Evolutionary conservation across 768 basidiomycete genomes (phyloP), one percentile per base, ranked within the genome.

Genomic region (Hebeloma cylindrosporum): DNA sequence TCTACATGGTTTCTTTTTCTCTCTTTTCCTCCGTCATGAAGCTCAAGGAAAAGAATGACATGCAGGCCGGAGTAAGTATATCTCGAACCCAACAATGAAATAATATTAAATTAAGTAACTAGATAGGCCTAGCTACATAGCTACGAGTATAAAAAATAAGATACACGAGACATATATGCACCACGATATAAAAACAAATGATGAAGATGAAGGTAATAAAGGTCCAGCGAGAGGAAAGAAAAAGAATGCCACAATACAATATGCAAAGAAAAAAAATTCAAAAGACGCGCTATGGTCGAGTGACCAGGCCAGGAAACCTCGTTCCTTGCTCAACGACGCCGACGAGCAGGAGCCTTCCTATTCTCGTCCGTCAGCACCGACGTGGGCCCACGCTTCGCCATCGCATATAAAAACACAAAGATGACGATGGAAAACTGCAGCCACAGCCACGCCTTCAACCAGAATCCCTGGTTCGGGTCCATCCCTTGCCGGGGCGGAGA

Each of bases 391-490:
- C 79, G 73, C 63, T 72, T 80, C 46, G 87, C 86, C 82, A 90
- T 86, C 25, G 85, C 79, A 75, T 80, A 89, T 42, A 93, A 61
- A 62, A 92, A 92, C 40, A 90, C 81, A 30, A 83, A 43, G 23
- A 91, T 73, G 51, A 93, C 80, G 48, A 90, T 72, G 6, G 62
- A 69, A 58, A 92, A 90, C 63, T 93, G 90, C 47, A 90, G 61
- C 87, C 88, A 89, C 51, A 92, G 63, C 90, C 90, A 92, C 16
- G 87, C 60, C 65, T 89, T 85, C 37, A 92, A 29, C 60, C 60
- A 5, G 60, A 66, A n/a, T 68, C 45, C 38, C 58, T 54, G 26
- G 56, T 55, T 48, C 51, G 60, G 45, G 51, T 52, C 33, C 22
- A 13, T 30, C 26, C 26, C 35, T 46, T 39, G 42, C 28, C 23